Evolutionary conservation across 2,329 filamentous ascomycete species (phyloP), one percentile per base, ranked within the genome.

Genomic region (Sclerotinia subarctica): DNA sequence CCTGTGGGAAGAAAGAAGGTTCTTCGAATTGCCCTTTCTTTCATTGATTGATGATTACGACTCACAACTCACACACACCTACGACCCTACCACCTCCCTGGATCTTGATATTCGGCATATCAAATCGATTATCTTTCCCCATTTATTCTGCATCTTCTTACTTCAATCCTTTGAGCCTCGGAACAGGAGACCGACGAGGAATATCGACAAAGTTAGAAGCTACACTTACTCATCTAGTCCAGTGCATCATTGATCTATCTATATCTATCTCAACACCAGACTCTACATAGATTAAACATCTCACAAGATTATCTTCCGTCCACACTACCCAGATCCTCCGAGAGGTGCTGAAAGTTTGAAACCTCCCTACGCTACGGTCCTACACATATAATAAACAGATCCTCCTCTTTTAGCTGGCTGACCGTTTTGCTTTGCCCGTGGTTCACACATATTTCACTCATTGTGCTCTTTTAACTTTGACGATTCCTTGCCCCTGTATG

Each of bases 401-500:
- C 15, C n/a, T 44, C 21, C 15, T 42, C 35, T 57, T 38, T 32
- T n/a, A 56, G 29, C 35, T 57, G 54, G 54, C 46, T 47, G 46
- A n/a, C 54, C 54, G 35, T 58, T 58, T 19, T 42, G 35, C 35
- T 58, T 19, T 42, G 35, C 35, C 35, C 54, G 35, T 58, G 54
- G 35, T 58, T 44, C 35, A 35, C 32, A 24, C 7, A n/a, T 57
- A 57, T 4, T 13, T 38, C 54, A 38, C 58, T 19, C 19, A 60
- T 60, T 49, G 44, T 26, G 19, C 1, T 49, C 46, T 49, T n/a
- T n/a, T 42, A 35, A 38, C 32, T 57, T 42, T 47, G 24, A 35
- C 35, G 44, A 35, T 60, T 35, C 44, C 58, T 60, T 47, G 42
- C n/a, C 58, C 58, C 44, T 60, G 58, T 58, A 35, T 58, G 54